Evolutionary conservation across 257 asterid genomes (phyloP), one percentile per base, ranked within the genome.

Genomic region (Primulina eburnea): DNA sequence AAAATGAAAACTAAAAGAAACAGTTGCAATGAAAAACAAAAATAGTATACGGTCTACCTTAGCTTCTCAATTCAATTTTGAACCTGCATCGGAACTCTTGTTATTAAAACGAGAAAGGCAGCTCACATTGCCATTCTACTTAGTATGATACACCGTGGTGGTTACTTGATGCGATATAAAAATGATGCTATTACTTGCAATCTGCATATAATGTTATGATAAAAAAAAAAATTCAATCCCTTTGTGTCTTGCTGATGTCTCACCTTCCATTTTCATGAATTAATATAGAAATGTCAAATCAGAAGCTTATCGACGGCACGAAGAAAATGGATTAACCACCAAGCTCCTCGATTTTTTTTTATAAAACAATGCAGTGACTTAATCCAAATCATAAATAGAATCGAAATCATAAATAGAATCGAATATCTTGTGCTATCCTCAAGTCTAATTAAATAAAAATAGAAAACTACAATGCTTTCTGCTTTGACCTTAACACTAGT

Each of bases 311-410:
- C 65, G 65, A 78, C 71, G 99, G 99, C 60, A 77, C 50, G 69
- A 86, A 76, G 84, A 82, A 80, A 37, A 86, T 94, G 96, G 97
- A 94, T 75, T 97, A 92, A 94, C 99, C 70, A 97, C 82, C 97
- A 94, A 82, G 92, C 97, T 28, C 29, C 29, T 28, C 26, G 60
- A 12, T 71, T 32, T 71, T 43, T n/a, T 30, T 21, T 21, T n/a
- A n/a, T n/a, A n/a, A n/a, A n/a, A n/a, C n/a, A 60, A 82, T 80
- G 70, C 85, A 72, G 79, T 81, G 84, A 82, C 64, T 76, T 69
- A 32, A 65, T 52, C n/a, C 63, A n/a, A n/a, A n/a, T n/a, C n/a
- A n/a, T n/a, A n/a, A n/a, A n/a, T n/a, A n/a, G n/a, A n/a, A n/a
- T n/a, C n/a, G n/a, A 71, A 1, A 29, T 11, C 10, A 47, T 8